Evolutionary conservation across 495 filamentous ascomycete genomes (phyloP).

Genomic region (Aspergillus sclerotiicarbonarius): DNA sequence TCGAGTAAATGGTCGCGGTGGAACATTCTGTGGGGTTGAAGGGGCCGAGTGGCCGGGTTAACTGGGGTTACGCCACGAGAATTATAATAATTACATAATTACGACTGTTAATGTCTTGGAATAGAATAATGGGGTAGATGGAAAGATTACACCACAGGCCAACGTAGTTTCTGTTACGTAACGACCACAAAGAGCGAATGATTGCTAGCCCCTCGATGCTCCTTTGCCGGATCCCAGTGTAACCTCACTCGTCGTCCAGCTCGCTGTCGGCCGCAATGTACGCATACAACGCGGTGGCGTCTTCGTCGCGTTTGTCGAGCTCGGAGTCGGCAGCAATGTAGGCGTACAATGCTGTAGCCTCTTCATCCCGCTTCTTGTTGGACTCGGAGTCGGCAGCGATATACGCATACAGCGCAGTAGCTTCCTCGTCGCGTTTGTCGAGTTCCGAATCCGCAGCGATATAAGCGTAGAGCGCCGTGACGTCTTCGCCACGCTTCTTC

Average conservation of each 20-base stretch:
- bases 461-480: background rate
- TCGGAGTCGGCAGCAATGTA: background rate
- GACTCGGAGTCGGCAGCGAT: background rate
- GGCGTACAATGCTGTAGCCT: background rate
- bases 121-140: too few species aligned
- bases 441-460: background rate
- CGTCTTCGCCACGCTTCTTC: background rate
- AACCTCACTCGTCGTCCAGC: background rate
- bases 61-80: too few species aligned
- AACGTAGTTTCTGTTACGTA: too few species aligned
- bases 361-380: background rate
- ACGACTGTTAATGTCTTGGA: too few species aligned
- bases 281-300: background rate
- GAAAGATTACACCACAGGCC: too few species aligned
- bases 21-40: conserved; percentile 38
- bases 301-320: background rate
- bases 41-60: too few species aligned
- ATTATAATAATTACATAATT: too few species aligned
- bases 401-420: background rate
- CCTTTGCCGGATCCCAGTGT: too few species aligned
- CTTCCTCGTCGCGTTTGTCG: background rate
- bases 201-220: too few species aligned
- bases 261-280: background rate
- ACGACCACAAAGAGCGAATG: too few species aligned
- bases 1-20: conserved; percentile 21